Evolutionary conservation across 2,329 filamentous ascomycete species (phyloP).

Genomic region (Aureobasidium vineae): DNA sequence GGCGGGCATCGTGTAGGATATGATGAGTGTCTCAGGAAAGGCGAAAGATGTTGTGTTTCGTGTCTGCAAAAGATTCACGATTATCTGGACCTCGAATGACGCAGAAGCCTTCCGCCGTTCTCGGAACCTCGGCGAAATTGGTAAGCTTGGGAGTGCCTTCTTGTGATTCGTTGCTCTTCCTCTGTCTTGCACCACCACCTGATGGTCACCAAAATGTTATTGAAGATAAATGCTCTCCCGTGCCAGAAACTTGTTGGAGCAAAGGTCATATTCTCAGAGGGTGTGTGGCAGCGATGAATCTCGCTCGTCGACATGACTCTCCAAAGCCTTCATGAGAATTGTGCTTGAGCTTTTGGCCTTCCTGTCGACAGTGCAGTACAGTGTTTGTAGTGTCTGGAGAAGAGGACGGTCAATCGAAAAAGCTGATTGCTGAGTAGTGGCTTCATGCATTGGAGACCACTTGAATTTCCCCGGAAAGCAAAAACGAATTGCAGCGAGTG

Average conservation of each 20-base stretch:
- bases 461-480: neutral
- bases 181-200: neutral
- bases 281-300: neutral
- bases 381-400: neutral
- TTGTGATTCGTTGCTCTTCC: neutral
- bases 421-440: neutral
- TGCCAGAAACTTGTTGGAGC: neutral
- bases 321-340: neutral
- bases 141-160: neutral
- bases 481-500: neutral
- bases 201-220: neutral
- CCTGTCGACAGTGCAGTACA: neutral
- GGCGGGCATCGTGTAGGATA: neutral
- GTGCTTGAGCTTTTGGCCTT: neutral
- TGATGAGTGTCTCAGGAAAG: neutral
- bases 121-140: conserved; percentile 22
- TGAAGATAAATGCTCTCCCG: neutral
- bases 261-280: neutral
- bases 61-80: conserved; percentile 12
- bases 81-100: conserved; percentile 15
- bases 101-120: conserved; percentile 8
- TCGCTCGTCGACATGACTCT: neutral
- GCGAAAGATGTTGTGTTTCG: neutral
- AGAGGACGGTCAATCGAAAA: neutral
- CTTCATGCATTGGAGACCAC: neutral